Evolutionary conservation across 2,329 filamentous ascomycete genomes (phyloP), one percentile per base, ranked within the genome.

Genomic region (Bipolaris gigantea): DNA sequence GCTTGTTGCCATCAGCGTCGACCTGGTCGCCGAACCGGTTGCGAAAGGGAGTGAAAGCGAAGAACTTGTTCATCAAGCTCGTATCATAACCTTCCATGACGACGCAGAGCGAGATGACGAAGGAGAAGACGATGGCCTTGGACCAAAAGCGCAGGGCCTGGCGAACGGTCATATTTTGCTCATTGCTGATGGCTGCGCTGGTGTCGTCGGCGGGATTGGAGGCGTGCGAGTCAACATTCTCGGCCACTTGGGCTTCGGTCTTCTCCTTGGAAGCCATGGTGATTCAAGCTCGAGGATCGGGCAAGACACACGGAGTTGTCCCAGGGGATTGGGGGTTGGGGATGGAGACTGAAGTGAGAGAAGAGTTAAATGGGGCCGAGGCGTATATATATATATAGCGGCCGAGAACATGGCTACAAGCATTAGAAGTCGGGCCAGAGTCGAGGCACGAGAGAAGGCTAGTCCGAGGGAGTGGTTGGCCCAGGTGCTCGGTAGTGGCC

Each of bases 31-130:
- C 77, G 47, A 74, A 79, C 35, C 66, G 68, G 47, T 68, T 60
- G 42, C 75, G 70, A 70, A 79, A 79, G 4, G 72, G 65, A 13
- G 70, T 69, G 47, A 76, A 76, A 21, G 68, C 76, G 58, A 84
- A 91, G 66, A 92, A 90, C 73, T 90, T 91, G 77, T 87, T 89
- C 72, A 92, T 85, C 52, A 94, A 78, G 63, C 83, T 85, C 53
- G 92, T 81, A 70, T 95, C 90, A 76, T 91, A 94, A 15, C 89
- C 90, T 73, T 95, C 90, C 91, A 96, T 96, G 62, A 85, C 85
- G 68, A 95, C 92, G 71, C 88, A 90, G 0, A 89, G 91, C 10
- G 89, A 93, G 71, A 96, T 91, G 59, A 94, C 78, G 45, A 94
- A 70, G 66, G 87, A 90, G 89, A 89, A 96, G 15, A 79, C 81